These are phyloP conservation scores for Crithidia expoeki DNA, from an alignment of 208 protist genomes.

Conservation along the genomic window DNA sequence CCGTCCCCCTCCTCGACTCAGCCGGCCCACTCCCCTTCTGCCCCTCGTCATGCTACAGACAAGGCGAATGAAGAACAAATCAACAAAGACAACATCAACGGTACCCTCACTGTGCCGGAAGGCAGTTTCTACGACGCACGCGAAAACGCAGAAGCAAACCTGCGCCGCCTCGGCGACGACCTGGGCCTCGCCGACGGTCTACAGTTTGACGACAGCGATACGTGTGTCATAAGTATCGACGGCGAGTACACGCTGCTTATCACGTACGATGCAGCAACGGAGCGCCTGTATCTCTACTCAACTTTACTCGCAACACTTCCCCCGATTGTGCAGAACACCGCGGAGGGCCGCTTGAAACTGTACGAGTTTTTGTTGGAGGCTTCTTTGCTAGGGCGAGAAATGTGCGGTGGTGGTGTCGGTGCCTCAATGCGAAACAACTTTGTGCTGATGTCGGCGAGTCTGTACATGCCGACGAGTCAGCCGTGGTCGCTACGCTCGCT, in stretches of 20 bases:
- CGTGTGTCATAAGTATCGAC: conserved; percentile 72
- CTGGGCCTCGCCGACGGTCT: conserved; percentile 48
- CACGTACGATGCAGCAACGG: conserved; percentile 69
- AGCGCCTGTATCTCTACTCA: conserved; percentile 77
- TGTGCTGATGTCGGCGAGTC: conserved; percentile 69
- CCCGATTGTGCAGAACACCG: conserved; percentile 5
- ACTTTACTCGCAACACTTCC: conserved; percentile 68
- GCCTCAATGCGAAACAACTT: conserved; percentile 73
- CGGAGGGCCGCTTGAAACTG: conserved; percentile 32
- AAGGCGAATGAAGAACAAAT: not conserved
- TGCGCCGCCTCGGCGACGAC: conserved; percentile 65
- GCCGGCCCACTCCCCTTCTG: not conserved
- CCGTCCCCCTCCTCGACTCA: not conserved
- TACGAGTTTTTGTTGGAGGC: conserved; percentile 81
- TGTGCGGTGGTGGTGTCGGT: conserved; percentile 72
- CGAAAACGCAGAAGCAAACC: conserved; percentile 65
- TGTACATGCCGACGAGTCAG: conserved; percentile 78
- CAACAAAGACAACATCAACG: not conserved
- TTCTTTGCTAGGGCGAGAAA: conserved; percentile 67
- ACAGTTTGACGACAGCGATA: conserved; percentile 66
- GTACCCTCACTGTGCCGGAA: conserved; percentile 25
- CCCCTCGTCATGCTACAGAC: not conserved
- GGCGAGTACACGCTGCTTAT: conserved; percentile 70
- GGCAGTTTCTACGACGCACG: conserved; percentile 48
- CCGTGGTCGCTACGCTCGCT: conserved; percentile 59